Evolutionary conservation across 2,329 filamentous ascomycete species (phyloP).

Genomic region (Venturia asperata): DNA sequence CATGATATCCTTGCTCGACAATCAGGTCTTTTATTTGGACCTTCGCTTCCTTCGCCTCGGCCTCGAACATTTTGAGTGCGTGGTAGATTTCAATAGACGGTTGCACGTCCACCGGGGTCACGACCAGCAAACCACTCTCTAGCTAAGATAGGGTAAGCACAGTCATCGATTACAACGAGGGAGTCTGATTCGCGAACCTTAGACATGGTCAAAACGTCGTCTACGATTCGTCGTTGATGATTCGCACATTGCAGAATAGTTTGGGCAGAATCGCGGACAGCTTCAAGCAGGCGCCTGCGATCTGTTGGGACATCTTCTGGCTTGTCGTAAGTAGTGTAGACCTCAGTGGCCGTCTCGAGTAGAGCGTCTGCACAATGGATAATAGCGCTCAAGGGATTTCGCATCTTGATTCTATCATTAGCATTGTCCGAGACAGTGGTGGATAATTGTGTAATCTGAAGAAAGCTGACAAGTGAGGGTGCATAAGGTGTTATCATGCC

Average conservation of each 20-base stretch:
- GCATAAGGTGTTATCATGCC: too few relatives aligned
- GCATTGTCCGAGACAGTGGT: neutral
- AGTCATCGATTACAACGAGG: neutral
- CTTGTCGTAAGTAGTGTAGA: neutral
- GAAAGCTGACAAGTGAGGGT: neutral
- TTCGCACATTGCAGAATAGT: conserved; percentile 39
- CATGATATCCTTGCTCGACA: conserved; percentile 5
- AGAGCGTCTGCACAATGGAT: conserved; percentile 19
- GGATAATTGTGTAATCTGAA: neutral
- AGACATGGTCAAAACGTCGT: conserved; percentile 23
- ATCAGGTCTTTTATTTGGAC: conserved; percentile 2
- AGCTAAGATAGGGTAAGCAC: neutral
- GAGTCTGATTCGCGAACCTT: neutral
- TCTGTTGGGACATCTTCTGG: neutral
- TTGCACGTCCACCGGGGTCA: conserved; percentile 9
- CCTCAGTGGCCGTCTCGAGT: neutral
- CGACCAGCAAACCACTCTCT: conserved; percentile 13
- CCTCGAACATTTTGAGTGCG: conserved; percentile 19
- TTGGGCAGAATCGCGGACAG: conserved; percentile 19
- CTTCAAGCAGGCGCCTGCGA: neutral
- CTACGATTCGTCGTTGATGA: conserved; percentile 43
- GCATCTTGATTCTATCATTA: conserved; percentile 16
- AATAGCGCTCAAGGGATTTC: conserved; percentile 22
- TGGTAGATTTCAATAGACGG: conserved; percentile 2
- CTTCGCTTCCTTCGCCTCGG: conserved; percentile 11